Percentiles rank a stretch among this genome's conserved stretches.
These are phyloP conservation scores for Houttuynia cordata DNA, from an alignment of 164 flowering plant species.

Conservation along the genomic window DNA sequence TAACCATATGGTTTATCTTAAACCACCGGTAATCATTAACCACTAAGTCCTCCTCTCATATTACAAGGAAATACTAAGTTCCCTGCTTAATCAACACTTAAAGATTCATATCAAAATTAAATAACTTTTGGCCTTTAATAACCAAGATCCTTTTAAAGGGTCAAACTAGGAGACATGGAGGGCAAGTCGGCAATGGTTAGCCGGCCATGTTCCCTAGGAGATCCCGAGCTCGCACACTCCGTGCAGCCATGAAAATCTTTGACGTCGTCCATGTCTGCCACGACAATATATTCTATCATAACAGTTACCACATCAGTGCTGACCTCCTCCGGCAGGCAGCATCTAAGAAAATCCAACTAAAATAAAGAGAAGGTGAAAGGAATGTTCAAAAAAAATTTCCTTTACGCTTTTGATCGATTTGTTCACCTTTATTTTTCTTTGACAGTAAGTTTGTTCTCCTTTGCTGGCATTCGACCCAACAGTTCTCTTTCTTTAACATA, in stretches of 20 bases:
- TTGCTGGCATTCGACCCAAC: not conserved
- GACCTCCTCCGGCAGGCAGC: not conserved
- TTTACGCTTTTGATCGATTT: too few species aligned
- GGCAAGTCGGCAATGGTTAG: too few species aligned
- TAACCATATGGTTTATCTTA: too few species aligned
- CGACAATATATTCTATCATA: not conserved
- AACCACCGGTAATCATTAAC: too few species aligned
- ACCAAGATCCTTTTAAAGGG: not conserved
- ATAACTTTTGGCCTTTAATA: too few species aligned
- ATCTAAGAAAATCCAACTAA: not conserved
- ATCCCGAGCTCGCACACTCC: not conserved
- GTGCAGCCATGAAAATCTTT: constrained; percentile 1
- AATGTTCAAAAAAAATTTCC: too few species aligned
- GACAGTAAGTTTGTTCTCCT: too few species aligned
- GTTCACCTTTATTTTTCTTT: too few species aligned
- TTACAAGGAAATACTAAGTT: too few species aligned
- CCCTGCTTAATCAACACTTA: too few species aligned
- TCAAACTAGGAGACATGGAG: not conserved
- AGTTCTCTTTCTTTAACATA: not conserved
- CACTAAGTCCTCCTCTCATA: too few species aligned
- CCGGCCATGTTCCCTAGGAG: not conserved
- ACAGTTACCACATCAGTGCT: not conserved
- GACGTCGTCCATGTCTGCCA: constrained; percentile 1
- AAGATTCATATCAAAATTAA: too few species aligned
- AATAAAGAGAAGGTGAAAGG: not conserved